Evolutionary conservation across 2,329 filamentous ascomycete species (phyloP).

Genomic region (Phoma sp.): DNA sequence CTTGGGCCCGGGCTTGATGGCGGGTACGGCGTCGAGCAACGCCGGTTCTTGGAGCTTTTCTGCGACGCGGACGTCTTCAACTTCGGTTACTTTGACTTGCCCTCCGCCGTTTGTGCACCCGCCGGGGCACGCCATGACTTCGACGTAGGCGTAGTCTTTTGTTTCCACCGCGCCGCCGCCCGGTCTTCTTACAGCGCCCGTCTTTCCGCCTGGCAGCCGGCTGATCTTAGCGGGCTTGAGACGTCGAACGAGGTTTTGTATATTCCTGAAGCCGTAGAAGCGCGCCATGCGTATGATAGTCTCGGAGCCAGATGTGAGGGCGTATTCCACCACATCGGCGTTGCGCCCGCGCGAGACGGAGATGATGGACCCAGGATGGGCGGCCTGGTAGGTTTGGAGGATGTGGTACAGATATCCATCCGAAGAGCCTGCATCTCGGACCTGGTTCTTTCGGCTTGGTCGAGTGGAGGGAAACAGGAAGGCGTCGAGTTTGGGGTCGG

Average conservation of each 20-base stretch:
- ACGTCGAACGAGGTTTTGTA: constrained; percentile 94
- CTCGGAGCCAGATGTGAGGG: constrained; percentile 61
- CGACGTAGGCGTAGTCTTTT: constrained; percentile 87
- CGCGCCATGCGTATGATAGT: constrained; percentile 63
- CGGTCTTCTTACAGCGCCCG: constrained; percentile 65
- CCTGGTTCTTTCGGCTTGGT: constrained; percentile 48
- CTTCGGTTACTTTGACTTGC: constrained; percentile 89
- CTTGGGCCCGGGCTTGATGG: constrained; percentile 67
- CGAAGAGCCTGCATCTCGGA: constrained; percentile 74
- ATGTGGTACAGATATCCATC: constrained; percentile 90
- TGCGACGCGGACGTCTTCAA: constrained; percentile 52
- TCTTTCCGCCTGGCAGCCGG: constrained; percentile 48
- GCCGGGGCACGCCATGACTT: constrained; percentile 99
- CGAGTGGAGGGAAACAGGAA: constrained; percentile 72
- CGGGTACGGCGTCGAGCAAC: constrained; percentile 8
- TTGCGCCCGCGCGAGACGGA: constrained; percentile 80
- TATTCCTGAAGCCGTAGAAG: constrained; percentile 98
- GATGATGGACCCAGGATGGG: constrained; percentile 74
- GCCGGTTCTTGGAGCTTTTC: constrained; percentile 35
- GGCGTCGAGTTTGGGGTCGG: constrained; percentile 70
- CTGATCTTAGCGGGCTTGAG: constrained; percentile 81
- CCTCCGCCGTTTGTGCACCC: constrained; percentile 98
- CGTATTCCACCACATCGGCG: constrained; percentile 87
- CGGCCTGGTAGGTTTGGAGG: constrained; percentile 74
- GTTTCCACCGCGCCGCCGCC: constrained; percentile 68